Base-by-base conservation (phyloP, 257 asterid genomes). In the Pogostemon cablin region DNA sequence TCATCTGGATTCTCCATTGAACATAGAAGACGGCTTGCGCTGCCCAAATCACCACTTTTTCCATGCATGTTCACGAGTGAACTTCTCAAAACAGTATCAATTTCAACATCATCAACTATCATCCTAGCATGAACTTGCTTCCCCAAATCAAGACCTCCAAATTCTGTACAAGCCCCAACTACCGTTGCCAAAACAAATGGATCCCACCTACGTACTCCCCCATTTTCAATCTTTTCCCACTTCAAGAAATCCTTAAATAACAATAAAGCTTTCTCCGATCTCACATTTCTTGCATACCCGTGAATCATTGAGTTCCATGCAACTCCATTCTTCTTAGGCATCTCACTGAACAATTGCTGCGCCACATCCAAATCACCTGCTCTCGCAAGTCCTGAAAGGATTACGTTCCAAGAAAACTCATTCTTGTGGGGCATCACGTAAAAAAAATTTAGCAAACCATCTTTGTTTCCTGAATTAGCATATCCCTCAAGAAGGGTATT, bases 41-140 rank as follows among this genome's bases (percentile, higher is more conserved):
- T 74, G 64, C 80, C 86, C 81, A 90, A 77, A 79, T 88, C 90
- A 38, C 86, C 81, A 78, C 96, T 80, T 65, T 93, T 90, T 10
- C 88, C 93, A 62, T 90, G 88, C 96, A 93, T 82, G 72, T 90
- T 87, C 65, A 88, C 89, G 15, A 93, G 88, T 17, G 96, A 85
- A 73, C 98, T 88, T 54, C 75, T 78, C 65, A 93, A 69, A 67
- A 88, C 87, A 0, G 86, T 80, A 81, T 93, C 97, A 53, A 80
- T 69, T 56, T 86, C 86, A 58, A 88, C 84, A 56, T 65, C 67
- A 47, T 75, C 84, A 20, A 76, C 72, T 47, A 88, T 67, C 85
- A 86, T 79, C 46, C 79, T 81, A 50, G 87, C 80, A 73, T 93
- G 98, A 63, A 93, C 86, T 83, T 90, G 97, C 81, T 81, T 93